Conservation (phyloP, 2,329 filamentous ascomycete genomes). For the Ambrosiella beaveri region DNA sequence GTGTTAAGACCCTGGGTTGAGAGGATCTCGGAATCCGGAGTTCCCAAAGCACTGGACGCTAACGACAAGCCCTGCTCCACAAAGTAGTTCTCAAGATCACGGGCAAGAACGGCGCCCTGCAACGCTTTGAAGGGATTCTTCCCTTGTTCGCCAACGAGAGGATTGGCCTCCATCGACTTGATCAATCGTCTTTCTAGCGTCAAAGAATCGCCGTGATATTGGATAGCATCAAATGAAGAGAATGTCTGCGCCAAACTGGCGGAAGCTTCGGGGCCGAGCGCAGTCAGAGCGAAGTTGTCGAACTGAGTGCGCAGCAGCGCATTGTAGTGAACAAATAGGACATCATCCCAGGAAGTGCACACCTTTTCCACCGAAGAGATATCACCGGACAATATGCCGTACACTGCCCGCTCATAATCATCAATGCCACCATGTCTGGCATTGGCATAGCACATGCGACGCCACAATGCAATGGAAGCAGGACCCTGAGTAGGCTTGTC, state of each 20-base stretch:
- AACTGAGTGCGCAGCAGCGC: slow-evolving; percentile 67
- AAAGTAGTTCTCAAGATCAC: slow-evolving; percentile 39
- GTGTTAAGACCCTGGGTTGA: slow-evolving; percentile 18
- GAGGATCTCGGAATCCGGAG: slow-evolving; percentile 20
- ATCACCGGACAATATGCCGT: slow-evolving; percentile 78
- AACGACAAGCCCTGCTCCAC: slow-evolving; percentile 40
- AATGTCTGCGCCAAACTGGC: slow-evolving; percentile 41
- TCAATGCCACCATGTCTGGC: slow-evolving; percentile 53
- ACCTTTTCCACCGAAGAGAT: slow-evolving; percentile 59
- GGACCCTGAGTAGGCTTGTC: slow-evolving; percentile 23
- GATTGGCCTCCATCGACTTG: slow-evolving; percentile 38
- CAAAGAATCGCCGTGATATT: slow-evolving; percentile 39
- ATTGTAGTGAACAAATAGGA: slow-evolving; percentile 76
- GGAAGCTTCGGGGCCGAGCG: slow-evolving; percentile 35
- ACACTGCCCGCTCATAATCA: slow-evolving; percentile 75
- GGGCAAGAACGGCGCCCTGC: slow-evolving; percentile 56
- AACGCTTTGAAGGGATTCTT: slow-evolving; percentile 53
- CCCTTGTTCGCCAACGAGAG: slow-evolving; percentile 39
- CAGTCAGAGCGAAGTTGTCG: slow-evolving; percentile 46
- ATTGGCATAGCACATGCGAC: slow-evolving; percentile 56
- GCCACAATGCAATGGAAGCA: slow-evolving; percentile 45
- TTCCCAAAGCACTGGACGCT: slow-evolving; percentile 17
- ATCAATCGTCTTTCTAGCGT: slow-evolving; percentile 42
- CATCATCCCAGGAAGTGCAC: slow-evolving; percentile 69
- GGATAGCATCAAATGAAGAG: slow-evolving; percentile 45